phyloP scores from a whole-genome alignment of 441 rosid species.

The Gossypium gossypioides region DNA sequence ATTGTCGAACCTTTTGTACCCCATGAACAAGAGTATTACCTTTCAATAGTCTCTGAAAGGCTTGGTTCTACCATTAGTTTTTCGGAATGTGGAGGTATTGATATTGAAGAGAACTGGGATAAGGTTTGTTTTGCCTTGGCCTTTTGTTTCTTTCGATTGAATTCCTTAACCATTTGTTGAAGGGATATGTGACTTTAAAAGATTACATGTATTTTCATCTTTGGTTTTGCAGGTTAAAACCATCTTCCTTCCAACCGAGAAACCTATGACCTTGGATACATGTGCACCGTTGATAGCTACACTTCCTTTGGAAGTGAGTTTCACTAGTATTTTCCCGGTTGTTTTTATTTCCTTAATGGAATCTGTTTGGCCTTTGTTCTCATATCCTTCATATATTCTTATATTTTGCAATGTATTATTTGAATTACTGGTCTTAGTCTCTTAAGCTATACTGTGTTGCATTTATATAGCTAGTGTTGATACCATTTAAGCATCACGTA shows the following conservation, averaged over 20 bases:
- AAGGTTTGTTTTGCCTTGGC: slow-evolving; percentile 30
- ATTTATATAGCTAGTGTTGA: slow-evolving; percentile 13
- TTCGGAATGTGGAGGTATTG: slow-evolving; percentile 84
- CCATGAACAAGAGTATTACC: slow-evolving; percentile 67
- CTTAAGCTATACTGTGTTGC: slow-evolving; percentile 1
- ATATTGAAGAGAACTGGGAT: slow-evolving; percentile 89
- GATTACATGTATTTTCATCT: slow-evolving; percentile 4
- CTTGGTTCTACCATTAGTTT: slow-evolving; percentile 70
- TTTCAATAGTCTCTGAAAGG: slow-evolving; percentile 66
- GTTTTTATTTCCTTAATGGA: not conserved
- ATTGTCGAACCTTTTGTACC: slow-evolving; percentile 82
- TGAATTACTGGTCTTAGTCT: not conserved
- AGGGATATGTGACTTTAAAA: not conserved
- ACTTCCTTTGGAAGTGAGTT: slow-evolving; percentile 72
- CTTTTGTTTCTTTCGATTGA: not conserved
- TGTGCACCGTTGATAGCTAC: slow-evolving; percentile 87
- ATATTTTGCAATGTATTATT: not conserved
- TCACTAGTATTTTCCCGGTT: not conserved
- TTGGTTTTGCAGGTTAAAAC: slow-evolving; percentile 53
- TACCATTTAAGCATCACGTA: slow-evolving; percentile 18
- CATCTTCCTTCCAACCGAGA: slow-evolving; percentile 53
- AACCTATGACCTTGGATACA: slow-evolving; percentile 46
- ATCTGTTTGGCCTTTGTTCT: not conserved
- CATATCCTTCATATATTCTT: not conserved
- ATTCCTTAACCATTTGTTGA: not conserved